Conservation (phyloP, 1,139 yeast species). For the Candida anutae region DNA sequence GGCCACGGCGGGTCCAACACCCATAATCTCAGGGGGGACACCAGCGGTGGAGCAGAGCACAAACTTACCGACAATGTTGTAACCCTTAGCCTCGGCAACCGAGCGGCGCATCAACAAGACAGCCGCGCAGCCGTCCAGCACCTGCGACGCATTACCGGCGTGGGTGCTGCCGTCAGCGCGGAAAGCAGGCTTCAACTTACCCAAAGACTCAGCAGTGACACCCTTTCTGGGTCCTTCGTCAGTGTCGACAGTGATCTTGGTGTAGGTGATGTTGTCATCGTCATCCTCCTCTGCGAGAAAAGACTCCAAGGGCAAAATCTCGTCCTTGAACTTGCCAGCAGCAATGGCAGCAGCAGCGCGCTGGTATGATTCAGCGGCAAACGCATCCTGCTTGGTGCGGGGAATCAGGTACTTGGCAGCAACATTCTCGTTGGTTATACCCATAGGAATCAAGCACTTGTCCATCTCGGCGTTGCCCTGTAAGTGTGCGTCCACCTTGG, state of each 20-base stretch:
- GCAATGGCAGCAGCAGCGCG: constrained; percentile 74
- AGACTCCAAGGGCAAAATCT: constrained; percentile 71
- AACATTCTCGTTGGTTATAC: constrained; percentile 78
- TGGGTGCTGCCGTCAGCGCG: constrained; percentile 74
- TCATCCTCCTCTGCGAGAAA: constrained; percentile 44
- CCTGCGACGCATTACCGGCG: constrained; percentile 95
- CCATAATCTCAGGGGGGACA: constrained; percentile 96
- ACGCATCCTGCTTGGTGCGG: constrained; percentile 74
- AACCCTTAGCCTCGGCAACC: constrained; percentile 67
- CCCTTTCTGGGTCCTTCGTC: constrained; percentile 93
- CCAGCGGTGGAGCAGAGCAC: constrained; percentile 74
- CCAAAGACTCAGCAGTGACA: constrained; percentile 70
- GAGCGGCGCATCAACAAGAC: constrained; percentile 81
- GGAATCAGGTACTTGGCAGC: constrained; percentile 54
- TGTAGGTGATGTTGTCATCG: constrained; percentile 34
- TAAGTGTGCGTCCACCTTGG: constrained; percentile 49
- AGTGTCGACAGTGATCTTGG: constrained; percentile 45
- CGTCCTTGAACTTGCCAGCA: constrained; percentile 71
- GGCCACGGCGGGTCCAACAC: constrained; percentile 92
- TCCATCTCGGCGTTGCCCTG: constrained; percentile 40
- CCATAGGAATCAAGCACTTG: constrained; percentile 82
- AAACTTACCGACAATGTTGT: constrained; percentile 65
- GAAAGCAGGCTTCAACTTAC: constrained; percentile 84
- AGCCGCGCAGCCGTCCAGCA: constrained; percentile 93
- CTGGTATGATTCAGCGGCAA: constrained; percentile 77